Evolutionary conservation across 1,284 basidiomycete species (phyloP).

Genomic region (Serendipita sp.): DNA sequence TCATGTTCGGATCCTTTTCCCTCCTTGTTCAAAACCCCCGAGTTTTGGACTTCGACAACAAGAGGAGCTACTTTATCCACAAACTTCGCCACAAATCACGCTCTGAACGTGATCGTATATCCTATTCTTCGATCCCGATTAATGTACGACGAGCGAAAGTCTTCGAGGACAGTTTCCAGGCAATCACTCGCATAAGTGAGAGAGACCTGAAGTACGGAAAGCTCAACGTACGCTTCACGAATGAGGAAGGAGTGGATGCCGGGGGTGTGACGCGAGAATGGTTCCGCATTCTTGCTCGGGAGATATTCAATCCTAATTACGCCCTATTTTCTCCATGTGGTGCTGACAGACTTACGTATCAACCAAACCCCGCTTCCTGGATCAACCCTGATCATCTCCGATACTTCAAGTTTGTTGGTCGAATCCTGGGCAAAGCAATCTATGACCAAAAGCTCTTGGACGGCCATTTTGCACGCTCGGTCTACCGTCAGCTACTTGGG

Average conservation of each 20-base stretch:
- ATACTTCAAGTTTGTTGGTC: constrained; percentile 98
- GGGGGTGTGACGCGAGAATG: constrained; percentile 97
- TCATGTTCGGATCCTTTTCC: constrained; percentile 98
- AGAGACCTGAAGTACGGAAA: constrained; percentile 98
- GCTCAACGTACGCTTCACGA: constrained; percentile 90
- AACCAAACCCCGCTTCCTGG: constrained; percentile 91
- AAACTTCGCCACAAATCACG: constrained; percentile 81
- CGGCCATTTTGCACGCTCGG: constrained; percentile 91
- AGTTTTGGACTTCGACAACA: constrained; percentile 99
- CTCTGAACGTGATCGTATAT: constrained; percentile 42
- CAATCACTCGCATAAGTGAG: constrained; percentile 78
- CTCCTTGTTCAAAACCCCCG: constrained; percentile 90
- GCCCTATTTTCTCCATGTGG: constrained; percentile 96
- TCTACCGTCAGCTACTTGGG: constrained; percentile 86
- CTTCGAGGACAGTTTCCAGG: constrained; percentile 94
- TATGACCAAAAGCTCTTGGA: constrained; percentile 92
- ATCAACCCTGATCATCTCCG: constrained; percentile 89
- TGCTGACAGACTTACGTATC: constrained; percentile 86
- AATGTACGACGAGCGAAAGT: constrained; percentile 88
- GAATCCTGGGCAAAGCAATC: constrained; percentile 92
- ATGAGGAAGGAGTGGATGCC: constrained; percentile 96
- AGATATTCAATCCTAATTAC: constrained; percentile 99
- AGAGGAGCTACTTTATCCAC: constrained; percentile 96
- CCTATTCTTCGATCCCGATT: constrained; percentile 74
- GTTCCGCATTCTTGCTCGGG: constrained; percentile 94